Percentiles rank a stretch among this genome's conserved stretches.
Evolutionary conservation across 1,284 basidiomycete species (phyloP).

Genomic region (Naganishia sp.): DNA sequence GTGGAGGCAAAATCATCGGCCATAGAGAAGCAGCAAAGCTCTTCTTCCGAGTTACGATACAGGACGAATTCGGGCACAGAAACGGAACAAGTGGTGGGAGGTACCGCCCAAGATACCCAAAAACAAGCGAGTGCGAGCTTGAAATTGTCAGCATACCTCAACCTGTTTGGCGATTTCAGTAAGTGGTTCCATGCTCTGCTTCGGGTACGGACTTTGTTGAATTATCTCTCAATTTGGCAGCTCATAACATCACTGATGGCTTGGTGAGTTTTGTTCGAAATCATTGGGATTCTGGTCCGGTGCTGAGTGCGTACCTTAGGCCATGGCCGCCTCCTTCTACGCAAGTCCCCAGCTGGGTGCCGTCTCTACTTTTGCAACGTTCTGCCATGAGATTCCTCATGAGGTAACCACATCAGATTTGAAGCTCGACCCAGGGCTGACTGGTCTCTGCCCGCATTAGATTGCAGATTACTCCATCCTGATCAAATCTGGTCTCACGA

Average conservation of each 20-base stretch:
- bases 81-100: slow-evolving; percentile 38
- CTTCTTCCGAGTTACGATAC: slow-evolving; percentile 45
- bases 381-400: slow-evolving; percentile 87
- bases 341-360: slow-evolving; percentile 83
- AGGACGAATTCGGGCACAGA: slow-evolving; percentile 36
- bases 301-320: slow-evolving; percentile 29
- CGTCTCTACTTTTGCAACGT: slow-evolving; percentile 84
- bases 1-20: slow-evolving; percentile 40
- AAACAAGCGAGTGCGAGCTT: slow-evolving; percentile 56
- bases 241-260: slow-evolving; percentile 71
- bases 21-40: slow-evolving; percentile 13
- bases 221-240: slow-evolving; percentile 31
- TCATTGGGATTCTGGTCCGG: no score
- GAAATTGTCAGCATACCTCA: slow-evolving; percentile 82
- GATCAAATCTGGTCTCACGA: slow-evolving; percentile 83
- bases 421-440: neutral
- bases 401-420: slow-evolving; percentile 54
- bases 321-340: slow-evolving; percentile 86
- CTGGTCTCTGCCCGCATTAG: slow-evolving; percentile 35
- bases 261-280: slow-evolving; percentile 57
- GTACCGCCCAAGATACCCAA: neutral
- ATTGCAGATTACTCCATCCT: slow-evolving; percentile 89
- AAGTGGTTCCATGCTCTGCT: slow-evolving; percentile 40
- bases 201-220: slow-evolving; percentile 1
- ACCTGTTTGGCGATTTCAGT: slow-evolving; percentile 88